A percentile compares a stretch with the other conserved stretches of the same genome.
phyloP scores from a whole-genome alignment of 2,329 filamentous ascomycete genomes.

The Coleophoma cylindrospora region DNA sequence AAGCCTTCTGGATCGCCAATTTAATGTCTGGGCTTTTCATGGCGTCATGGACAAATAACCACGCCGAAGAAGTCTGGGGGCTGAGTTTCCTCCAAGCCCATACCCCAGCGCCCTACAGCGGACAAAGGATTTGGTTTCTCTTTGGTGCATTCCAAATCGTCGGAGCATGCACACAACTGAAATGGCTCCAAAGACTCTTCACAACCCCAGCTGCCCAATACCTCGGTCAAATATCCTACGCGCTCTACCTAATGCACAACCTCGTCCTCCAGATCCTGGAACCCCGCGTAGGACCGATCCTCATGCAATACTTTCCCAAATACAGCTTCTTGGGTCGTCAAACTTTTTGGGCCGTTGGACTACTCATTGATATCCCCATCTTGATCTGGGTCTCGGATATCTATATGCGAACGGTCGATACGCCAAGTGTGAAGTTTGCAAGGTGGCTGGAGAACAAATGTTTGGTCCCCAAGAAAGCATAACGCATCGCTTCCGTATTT shows the following conservation, averaged over 20 bases:
- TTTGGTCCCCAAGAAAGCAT: constrained; percentile 14
- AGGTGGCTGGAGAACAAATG: constrained; percentile 36
- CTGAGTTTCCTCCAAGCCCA: constrained; percentile 16
- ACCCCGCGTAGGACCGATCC: constrained; percentile 15
- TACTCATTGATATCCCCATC: constrained; percentile 39
- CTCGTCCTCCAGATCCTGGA: constrained; percentile 34
- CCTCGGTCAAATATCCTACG: constrained; percentile 50
- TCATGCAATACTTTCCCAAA: constrained; percentile 13
- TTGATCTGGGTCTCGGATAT: constrained; percentile 49
- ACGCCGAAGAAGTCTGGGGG: constrained; percentile 16
- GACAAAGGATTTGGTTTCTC: constrained; percentile 23
- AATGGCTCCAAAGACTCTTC: constrained; percentile 36
- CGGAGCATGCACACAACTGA: constrained; percentile 27
- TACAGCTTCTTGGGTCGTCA: constrained; percentile 17
- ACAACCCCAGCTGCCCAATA: constrained; percentile 46
- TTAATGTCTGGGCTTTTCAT: constrained; percentile 20
- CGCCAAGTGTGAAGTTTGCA: constrained; percentile 42
- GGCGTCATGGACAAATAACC: constrained; percentile 22
- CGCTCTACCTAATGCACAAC: constrained; percentile 55
- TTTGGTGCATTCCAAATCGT: constrained; percentile 24
- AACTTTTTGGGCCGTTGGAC: constrained; percentile 27
- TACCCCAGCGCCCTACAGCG: constrained; percentile 19
- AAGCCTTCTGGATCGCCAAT: constrained; percentile 21
- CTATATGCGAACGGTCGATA: constrained; percentile 53
- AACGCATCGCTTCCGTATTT: background rate